Conservation (phyloP, 805 yeast species). For the Myxozyma sirexii region DNA sequence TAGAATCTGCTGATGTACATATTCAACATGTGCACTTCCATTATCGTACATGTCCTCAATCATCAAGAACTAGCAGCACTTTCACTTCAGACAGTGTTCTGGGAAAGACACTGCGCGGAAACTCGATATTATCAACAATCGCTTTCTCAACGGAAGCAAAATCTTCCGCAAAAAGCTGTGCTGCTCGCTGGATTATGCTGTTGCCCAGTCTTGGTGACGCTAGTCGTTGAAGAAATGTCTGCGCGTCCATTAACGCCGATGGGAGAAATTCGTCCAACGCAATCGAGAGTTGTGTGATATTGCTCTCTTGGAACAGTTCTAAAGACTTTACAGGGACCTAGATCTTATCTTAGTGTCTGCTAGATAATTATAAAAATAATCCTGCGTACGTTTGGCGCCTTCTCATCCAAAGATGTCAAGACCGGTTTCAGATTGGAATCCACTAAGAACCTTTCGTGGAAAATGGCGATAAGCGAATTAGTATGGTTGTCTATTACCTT, state of each 20-base stretch:
- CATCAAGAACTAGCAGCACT: constrained; percentile 36
- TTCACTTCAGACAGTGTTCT: constrained; percentile 39
- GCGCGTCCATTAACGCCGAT: constrained; percentile 42
- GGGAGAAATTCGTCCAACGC: constrained; percentile 44
- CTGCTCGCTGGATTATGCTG: constrained; percentile 40
- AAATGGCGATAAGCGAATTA: constrained; percentile 2
- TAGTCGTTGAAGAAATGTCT: constrained; percentile 38
- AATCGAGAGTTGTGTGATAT: constrained; percentile 31
- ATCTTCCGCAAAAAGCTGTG: constrained; percentile 40
- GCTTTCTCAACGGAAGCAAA: constrained; percentile 40
- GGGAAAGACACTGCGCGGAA: constrained; percentile 37
- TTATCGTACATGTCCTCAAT: not conserved
- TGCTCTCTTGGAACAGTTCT: constrained; percentile 8
- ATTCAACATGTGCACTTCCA: not conserved
- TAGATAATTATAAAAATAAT: not conserved
- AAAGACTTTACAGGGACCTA: constrained; percentile 4
- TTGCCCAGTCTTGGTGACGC: constrained; percentile 43
- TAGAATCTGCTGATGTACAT: not conserved
- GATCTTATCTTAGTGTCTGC: not conserved
- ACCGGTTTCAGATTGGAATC: constrained; percentile 21
- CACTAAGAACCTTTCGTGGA: constrained; percentile 21
- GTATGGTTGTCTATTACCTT: not conserved
- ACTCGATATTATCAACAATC: constrained; percentile 37
- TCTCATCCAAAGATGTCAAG: constrained; percentile 13
- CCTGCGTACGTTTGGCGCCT: constrained; percentile 12